phyloP scores from a whole-genome alignment of 2,329 filamentous ascomycete species.

The Diaporthe caulivora region DNA sequence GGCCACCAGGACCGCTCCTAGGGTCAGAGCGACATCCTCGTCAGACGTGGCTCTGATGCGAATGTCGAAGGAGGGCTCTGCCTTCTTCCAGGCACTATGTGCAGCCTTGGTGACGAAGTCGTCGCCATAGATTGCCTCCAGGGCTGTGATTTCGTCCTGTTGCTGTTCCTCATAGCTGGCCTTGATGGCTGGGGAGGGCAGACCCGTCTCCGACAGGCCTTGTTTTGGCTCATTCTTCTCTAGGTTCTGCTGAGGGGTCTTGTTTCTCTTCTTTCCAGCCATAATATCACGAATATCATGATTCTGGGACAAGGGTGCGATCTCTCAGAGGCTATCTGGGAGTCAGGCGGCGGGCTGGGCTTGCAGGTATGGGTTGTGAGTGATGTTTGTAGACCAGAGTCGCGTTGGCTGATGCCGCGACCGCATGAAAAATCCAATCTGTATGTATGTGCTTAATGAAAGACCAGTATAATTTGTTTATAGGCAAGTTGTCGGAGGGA shows the following conservation, averaged over 20 bases:
- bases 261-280: conserved; percentile 68
- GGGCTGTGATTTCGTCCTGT: conserved; percentile 85
- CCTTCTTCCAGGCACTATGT: conserved; percentile 89
- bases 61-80: conserved; percentile 86
- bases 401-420: background rate
- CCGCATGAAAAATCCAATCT: background rate
- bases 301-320: conserved; percentile 37
- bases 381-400: background rate
- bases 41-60: conserved; percentile 80
- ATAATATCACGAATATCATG: conserved; percentile 53
- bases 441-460: background rate
- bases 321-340: background rate
- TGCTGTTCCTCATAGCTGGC: conserved; percentile 86
- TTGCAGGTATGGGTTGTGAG: background rate
- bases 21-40: conserved; percentile 75
- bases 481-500: background rate
- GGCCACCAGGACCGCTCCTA: conserved; percentile 86
- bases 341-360: background rate
- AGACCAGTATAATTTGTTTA: background rate
- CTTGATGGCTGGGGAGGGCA: conserved; percentile 60
- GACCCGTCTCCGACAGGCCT: conserved; percentile 67
- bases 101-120: conserved; percentile 83
- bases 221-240: conserved; percentile 58
- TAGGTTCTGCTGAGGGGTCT: conserved; percentile 55
- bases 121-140: conserved; percentile 90